These are phyloP conservation scores for Alternaria arbusti DNA, from an alignment of 2,329 filamentous ascomycete genomes.

Conservation along the genomic window DNA sequence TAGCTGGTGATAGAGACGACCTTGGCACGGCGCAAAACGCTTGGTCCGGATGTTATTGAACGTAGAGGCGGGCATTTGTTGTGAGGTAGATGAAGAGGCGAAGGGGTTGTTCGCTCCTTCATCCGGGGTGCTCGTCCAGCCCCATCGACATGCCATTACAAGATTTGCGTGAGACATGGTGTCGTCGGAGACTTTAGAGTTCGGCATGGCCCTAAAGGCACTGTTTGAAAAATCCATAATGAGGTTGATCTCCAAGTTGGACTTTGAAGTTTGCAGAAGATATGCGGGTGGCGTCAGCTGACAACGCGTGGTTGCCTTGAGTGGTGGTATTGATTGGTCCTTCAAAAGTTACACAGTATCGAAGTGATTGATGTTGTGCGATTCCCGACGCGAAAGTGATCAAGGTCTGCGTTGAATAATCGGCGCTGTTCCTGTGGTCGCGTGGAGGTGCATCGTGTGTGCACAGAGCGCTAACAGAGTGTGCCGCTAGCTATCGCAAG, in stretches of 20 bases:
- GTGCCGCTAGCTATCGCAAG: constrained; percentile 25
- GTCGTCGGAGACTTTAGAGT: constrained; percentile 35
- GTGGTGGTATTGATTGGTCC: not conserved
- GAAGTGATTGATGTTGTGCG: constrained; percentile 3
- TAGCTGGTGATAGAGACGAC: constrained; percentile 46
- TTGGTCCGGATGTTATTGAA: constrained; percentile 34
- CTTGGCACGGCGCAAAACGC: constrained; percentile 42
- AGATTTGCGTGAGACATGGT: constrained; percentile 42
- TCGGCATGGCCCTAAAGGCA: constrained; percentile 26
- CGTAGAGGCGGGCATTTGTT: constrained; percentile 14
- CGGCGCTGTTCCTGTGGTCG: constrained; percentile 21
- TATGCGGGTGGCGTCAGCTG: constrained; percentile 30
- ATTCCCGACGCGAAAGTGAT: constrained; percentile 7
- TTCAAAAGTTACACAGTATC: not conserved
- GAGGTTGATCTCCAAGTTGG: not conserved
- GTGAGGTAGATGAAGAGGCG: constrained; percentile 6
- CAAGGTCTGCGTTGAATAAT: constrained; percentile 15
- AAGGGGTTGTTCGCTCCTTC: constrained; percentile 15
- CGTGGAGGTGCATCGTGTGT: constrained; percentile 32
- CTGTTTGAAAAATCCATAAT: constrained; percentile 42
- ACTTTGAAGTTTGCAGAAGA: not conserved
- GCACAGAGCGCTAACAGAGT: constrained; percentile 27
- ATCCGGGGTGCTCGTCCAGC: constrained; percentile 39
- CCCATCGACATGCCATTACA: constrained; percentile 44
- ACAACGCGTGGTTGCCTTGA: constrained; percentile 33